A percentile compares a stretch with the other conserved stretches of the same genome.
These are phyloP conservation scores for Saccharomycopsis sp. DNA, from an alignment of 805 yeast genomes.

Conservation along the genomic window DNA sequence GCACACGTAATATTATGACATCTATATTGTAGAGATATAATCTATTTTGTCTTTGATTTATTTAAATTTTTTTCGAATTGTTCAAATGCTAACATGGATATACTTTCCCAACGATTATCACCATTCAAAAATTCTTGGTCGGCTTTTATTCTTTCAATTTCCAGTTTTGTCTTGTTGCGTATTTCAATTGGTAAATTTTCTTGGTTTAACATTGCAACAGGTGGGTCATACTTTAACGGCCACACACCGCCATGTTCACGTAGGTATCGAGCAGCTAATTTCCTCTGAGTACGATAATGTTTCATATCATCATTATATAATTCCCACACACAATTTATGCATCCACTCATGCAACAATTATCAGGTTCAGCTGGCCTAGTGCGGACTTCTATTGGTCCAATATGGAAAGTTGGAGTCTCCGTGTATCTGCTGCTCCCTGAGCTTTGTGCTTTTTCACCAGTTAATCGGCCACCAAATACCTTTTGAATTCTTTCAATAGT, in stretches of 20 bases:
- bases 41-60: constrained; percentile 25
- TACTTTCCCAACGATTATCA: constrained; percentile 51
- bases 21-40: neutral
- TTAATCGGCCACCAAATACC: constrained; percentile 51
- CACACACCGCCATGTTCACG: constrained; percentile 40
- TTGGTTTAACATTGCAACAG: constrained; percentile 34
- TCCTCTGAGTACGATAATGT: constrained; percentile 65
- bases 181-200: constrained; percentile 39
- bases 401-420: constrained; percentile 23
- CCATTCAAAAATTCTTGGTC: constrained; percentile 28
- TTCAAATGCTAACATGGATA: constrained; percentile 74
- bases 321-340: constrained; percentile 97
- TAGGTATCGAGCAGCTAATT: constrained; percentile 50
- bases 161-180: constrained; percentile 24
- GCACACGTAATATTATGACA: neutral
- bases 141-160: constrained; percentile 27
- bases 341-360: constrained; percentile 96
- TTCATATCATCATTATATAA: constrained; percentile 78
- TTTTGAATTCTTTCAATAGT: constrained; percentile 42
- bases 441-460: constrained; percentile 36
- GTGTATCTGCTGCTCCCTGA: constrained; percentile 23
- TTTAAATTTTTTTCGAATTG: constrained; percentile 68
- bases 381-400: constrained; percentile 73
- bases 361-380: constrained; percentile 85
- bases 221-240: constrained; percentile 63